These are phyloP conservation scores for Apiosordaria backusii DNA, from an alignment of 495 filamentous ascomycete species.

Conservation along the genomic window DNA sequence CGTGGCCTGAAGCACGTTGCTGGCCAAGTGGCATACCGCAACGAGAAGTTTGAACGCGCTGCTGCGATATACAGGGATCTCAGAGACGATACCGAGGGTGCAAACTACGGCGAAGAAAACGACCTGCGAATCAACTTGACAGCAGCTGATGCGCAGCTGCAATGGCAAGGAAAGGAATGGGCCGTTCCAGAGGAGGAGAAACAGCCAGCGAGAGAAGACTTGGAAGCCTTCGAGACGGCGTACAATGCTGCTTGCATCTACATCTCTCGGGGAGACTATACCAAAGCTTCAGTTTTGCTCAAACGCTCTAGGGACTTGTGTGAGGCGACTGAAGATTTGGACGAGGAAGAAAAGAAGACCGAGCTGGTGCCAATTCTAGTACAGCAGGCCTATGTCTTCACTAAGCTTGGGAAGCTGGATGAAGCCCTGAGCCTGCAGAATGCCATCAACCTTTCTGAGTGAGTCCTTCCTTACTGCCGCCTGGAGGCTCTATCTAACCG, in stretches of 20 bases:
- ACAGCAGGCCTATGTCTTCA: slow-evolving; percentile 79
- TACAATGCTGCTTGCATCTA: slow-evolving; percentile 89
- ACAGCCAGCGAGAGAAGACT: slow-evolving; percentile 65
- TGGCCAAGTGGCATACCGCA: slow-evolving; percentile 83
- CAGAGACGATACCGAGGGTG: slow-evolving; percentile 40
- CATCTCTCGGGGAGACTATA: slow-evolving; percentile 75
- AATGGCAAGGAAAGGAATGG: slow-evolving; percentile 64
- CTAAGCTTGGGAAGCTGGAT: slow-evolving; percentile 64
- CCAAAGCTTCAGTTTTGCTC: slow-evolving; percentile 70
- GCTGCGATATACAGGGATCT: slow-evolving; percentile 67
- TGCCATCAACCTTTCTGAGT: slow-evolving; percentile 51
- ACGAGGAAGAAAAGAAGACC: slow-evolving; percentile 74
- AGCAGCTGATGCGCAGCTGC: slow-evolving; percentile 79
- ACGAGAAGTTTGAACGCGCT: slow-evolving; percentile 74
- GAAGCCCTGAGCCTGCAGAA: slow-evolving; percentile 67
- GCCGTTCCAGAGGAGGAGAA: slow-evolving; percentile 37
- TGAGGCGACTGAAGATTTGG: slow-evolving; percentile 75
- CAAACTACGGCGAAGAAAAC: slow-evolving; percentile 65
- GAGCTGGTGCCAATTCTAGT: slow-evolving; percentile 83
- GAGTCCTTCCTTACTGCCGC: slow-evolving; percentile 13
- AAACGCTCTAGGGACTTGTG: slow-evolving; percentile 86
- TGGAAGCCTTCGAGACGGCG: slow-evolving; percentile 88
- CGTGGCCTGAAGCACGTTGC: slow-evolving; percentile 73
- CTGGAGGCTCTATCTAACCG: slow-evolving; percentile 23
- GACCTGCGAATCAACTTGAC: slow-evolving; percentile 83